Evolutionary conservation across 1,284 basidiomycete species (phyloP).

Genomic region (Cystobasidium pallidum): DNA sequence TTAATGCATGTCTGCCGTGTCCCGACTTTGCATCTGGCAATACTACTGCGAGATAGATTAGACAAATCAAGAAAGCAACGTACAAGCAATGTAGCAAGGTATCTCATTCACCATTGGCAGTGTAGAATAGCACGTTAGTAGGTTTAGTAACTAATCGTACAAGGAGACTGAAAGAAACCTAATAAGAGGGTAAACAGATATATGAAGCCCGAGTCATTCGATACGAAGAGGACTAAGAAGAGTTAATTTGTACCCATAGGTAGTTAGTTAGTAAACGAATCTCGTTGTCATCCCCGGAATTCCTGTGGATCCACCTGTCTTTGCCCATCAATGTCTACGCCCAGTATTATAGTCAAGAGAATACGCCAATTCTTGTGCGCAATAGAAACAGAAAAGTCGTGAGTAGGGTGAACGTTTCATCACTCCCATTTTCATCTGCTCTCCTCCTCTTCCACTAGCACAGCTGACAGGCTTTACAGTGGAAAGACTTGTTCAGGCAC

Average conservation of each 20-base stretch:
- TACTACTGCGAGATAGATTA: too few relatives aligned
- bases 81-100: too few relatives aligned
- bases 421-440: too few relatives aligned
- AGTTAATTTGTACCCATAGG: not conserved
- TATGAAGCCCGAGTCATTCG: not conserved
- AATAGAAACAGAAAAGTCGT: too few relatives aligned
- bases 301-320: not conserved
- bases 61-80: too few relatives aligned
- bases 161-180: not conserved
- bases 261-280: not conserved
- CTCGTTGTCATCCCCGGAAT: not conserved
- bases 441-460: too few relatives aligned
- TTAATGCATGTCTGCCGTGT: too few relatives aligned
- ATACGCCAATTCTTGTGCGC: not conserved
- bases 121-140: constrained; percentile 11
- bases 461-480: not conserved
- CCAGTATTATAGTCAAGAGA: not conserved
- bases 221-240: not conserved
- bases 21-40: too few relatives aligned
- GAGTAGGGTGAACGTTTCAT: too few relatives aligned
- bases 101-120: not conserved
- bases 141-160: constrained; percentile 14
- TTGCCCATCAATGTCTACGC: not conserved
- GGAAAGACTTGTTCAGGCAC: not conserved
- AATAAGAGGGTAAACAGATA: not conserved